phyloP scores from a whole-genome alignment of 2,329 filamentous ascomycete genomes.

The Fusarium sp. region DNA sequence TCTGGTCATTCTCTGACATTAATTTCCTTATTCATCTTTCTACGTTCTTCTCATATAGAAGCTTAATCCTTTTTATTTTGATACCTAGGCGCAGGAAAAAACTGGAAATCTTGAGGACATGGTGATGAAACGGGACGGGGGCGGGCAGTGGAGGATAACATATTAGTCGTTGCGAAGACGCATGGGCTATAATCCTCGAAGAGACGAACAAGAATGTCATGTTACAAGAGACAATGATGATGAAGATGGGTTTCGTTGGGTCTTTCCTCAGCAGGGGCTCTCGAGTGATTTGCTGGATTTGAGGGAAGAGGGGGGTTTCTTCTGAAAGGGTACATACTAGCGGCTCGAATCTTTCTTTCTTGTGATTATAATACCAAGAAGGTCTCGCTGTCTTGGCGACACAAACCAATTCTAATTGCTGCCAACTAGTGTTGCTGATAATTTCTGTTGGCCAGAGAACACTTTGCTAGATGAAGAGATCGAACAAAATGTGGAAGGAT shows the following conservation, averaged over 20 bases:
- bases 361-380: conserved; percentile 31
- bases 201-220: conserved; percentile 41
- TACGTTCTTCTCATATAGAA: conserved; percentile 34
- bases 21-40: conserved; percentile 19
- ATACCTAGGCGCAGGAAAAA: conserved; percentile 35
- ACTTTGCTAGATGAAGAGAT: neutral
- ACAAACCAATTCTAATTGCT: conserved; percentile 4
- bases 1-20: conserved; percentile 26
- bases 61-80: conserved; percentile 33
- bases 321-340: conserved; percentile 36
- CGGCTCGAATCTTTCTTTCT: conserved; percentile 36
- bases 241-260: conserved; percentile 25
- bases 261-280: conserved; percentile 36
- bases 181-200: neutral
- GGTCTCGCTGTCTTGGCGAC: conserved; percentile 14
- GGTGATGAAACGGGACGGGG: conserved; percentile 17
- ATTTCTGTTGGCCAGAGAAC: conserved; percentile 26
- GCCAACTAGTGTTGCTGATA: neutral
- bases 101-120: conserved; percentile 21
- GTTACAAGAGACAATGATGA: conserved; percentile 41
- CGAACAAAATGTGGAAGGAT: neutral
- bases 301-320: conserved; percentile 14
- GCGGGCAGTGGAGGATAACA: conserved; percentile 3
- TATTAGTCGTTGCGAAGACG: conserved; percentile 10
- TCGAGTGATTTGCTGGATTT: conserved; percentile 28